phyloP scores from a whole-genome alignment of 2,329 filamentous ascomycete genomes.

The Fusarium duplospermum region DNA sequence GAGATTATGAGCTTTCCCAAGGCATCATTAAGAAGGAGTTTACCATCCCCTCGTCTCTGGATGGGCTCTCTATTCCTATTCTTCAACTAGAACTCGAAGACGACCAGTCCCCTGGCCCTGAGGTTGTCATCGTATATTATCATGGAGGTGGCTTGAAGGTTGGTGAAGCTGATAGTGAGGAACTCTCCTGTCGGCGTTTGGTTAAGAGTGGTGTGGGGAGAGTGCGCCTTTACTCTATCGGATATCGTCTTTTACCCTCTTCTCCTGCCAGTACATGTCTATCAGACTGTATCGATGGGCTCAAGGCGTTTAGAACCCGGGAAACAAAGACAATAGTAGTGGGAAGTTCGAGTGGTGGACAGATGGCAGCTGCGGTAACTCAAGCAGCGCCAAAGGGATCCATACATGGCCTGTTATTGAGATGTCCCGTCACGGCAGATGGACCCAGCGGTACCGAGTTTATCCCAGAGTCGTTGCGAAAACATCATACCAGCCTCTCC shows the following conservation, averaged over 20 bases:
- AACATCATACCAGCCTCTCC: slow-evolving; percentile 54
- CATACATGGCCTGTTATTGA: slow-evolving; percentile 57
- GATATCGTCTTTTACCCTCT: slow-evolving; percentile 59
- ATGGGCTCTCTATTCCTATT: slow-evolving; percentile 52
- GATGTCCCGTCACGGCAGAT: slow-evolving; percentile 62
- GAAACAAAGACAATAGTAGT: slow-evolving; percentile 48
- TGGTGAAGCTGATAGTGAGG: slow-evolving; percentile 62
- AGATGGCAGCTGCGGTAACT: slow-evolving; percentile 59
- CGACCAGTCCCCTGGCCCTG: slow-evolving; percentile 15
- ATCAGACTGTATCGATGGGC: slow-evolving; percentile 55
- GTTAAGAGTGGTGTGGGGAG: slow-evolving; percentile 45
- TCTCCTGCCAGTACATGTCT: slow-evolving; percentile 54
- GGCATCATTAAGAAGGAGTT: slow-evolving; percentile 47
- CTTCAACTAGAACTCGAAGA: slow-evolving; percentile 46
- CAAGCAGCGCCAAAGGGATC: slow-evolving; percentile 44
- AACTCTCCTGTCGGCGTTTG: slow-evolving; percentile 59
- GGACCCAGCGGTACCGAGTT: slow-evolving; percentile 51
- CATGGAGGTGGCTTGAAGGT: slow-evolving; percentile 61
- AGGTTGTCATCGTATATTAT: slow-evolving; percentile 56
- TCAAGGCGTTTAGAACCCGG: slow-evolving; percentile 34
- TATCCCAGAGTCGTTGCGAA: slow-evolving; percentile 51
- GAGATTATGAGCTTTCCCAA: slow-evolving; percentile 52
- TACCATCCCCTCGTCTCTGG: slow-evolving; percentile 48
- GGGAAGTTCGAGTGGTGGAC: slow-evolving; percentile 61
- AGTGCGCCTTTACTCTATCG: slow-evolving; percentile 56